Base-by-base conservation (phyloP, 768 basidiomycete genomes). In the Calocera cornea region DNA sequence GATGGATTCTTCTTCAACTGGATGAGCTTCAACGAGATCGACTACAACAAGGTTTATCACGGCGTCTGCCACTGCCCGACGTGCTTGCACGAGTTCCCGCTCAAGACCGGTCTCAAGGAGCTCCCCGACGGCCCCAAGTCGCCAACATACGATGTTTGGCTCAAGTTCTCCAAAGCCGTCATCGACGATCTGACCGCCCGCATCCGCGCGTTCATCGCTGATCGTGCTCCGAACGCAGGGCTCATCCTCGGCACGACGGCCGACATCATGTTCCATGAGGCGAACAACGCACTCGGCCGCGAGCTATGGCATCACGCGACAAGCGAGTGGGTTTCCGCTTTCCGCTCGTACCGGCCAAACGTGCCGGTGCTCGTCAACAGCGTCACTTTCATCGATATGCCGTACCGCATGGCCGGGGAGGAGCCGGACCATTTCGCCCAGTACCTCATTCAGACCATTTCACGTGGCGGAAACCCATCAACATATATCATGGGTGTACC, bases 1-100 rank as follows among this genome's bases (percentile, higher is more conserved):
- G 54, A 60, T 19, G 54, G 54, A 27, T 27, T 60, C 54, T 60
- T 60, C 54, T 60, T 60, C 54, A 60, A 60, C 54, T 60, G 54
- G 54, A 60, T 60, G 54, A 60, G 54, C 54, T 60, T 60, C 31
- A 60, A 60, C 54, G 54, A 60, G 19, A 33, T 19, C 24, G 54
- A 60, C 31, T 60, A 60, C 54, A 60, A 60, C 54, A 60, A 60
- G 22, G 54, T 60, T 10, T 60, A 60, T 27, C 54, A 60, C 19
- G 54, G 54, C 14, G 54, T 60, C 31, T 60, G 54, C 54, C 54
- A 60, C 22, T 60, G 54, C 54, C 54, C 54, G 5, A 60, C 27
- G 27, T 60, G 54, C 31, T 16, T 60, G 22, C 54, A 27, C 11
- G 54, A 60, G 31, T 60, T 60, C 54, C 54, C 54, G 31, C 54